Evolutionary conservation across 108 stramenopile genomes (phyloP).

Genomic region (Cyclostephanos tholiformis): DNA sequence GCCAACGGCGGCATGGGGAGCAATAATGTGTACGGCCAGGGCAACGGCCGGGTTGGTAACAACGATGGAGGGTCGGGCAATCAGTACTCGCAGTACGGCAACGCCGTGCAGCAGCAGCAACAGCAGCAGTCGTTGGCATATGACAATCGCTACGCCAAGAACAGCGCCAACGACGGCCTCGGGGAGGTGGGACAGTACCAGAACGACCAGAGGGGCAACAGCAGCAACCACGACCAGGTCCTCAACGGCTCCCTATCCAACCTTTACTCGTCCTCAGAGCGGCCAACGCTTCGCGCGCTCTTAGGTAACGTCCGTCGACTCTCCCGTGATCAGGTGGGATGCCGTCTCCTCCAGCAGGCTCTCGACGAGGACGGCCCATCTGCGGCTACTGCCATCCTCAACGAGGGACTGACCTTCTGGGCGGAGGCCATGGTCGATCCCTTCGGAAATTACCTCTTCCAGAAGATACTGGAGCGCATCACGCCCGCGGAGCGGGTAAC

Average conservation of each 20-base stretch:
- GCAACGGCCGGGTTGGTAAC: not conserved
- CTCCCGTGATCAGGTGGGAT: slow-evolving; percentile 93
- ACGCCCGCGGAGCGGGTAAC: slow-evolving; percentile 84
- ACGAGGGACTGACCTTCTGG: slow-evolving; percentile 94
- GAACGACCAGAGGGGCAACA: slow-evolving; percentile 8
- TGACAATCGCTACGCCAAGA: slow-evolving; percentile 14
- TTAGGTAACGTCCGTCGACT: slow-evolving; percentile 87
- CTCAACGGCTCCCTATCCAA: slow-evolving; percentile 47
- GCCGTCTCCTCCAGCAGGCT: slow-evolving; percentile 94
- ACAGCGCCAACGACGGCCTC: not conserved
- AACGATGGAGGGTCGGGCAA: slow-evolving; percentile 2
- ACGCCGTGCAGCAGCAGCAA: slow-evolving; percentile 25
- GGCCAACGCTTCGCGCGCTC: slow-evolving; percentile 81
- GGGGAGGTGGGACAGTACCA: slow-evolving; percentile 5
- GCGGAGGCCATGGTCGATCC: slow-evolving; percentile 97
- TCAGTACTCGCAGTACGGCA: slow-evolving; percentile 24
- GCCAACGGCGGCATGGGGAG: not conserved
- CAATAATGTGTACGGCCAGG: slow-evolving; percentile 14
- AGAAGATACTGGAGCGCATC: slow-evolving; percentile 95
- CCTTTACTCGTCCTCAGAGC: slow-evolving; percentile 70
- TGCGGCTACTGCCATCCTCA: slow-evolving; percentile 89
- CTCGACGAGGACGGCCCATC: slow-evolving; percentile 92
- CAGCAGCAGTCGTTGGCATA: slow-evolving; percentile 17
- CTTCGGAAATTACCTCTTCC: slow-evolving; percentile 98
- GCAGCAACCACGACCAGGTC: slow-evolving; percentile 14